Conservation (phyloP, 768 basidiomycete genomes). For the Mycena epipterygia region DNA sequence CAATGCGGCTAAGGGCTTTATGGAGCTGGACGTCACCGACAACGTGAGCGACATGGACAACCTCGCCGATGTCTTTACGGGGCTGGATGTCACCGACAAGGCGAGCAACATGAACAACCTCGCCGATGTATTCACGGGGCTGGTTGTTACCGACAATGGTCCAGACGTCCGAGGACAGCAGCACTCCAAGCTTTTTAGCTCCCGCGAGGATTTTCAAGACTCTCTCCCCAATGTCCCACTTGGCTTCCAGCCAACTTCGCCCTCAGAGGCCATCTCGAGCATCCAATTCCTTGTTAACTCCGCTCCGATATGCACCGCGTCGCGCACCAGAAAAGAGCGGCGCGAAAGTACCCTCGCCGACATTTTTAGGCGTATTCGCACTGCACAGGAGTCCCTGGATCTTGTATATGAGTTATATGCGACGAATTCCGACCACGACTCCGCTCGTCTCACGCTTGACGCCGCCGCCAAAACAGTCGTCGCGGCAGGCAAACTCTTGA, state of each 20-base stretch:
- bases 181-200: slow-evolving; percentile 32
- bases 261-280: slow-evolving; percentile 18
- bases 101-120: slow-evolving; percentile 2
- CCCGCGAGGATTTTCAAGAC: slow-evolving; percentile 20
- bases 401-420: slow-evolving; percentile 13
- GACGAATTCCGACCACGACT: slow-evolving; percentile 23
- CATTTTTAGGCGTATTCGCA: slow-evolving; percentile 21
- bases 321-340: slow-evolving; percentile 26
- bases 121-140: slow-evolving; percentile 14
- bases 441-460: slow-evolving; percentile 20
- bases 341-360: slow-evolving; percentile 20
- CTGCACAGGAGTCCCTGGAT: slow-evolving; percentile 13
- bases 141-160: slow-evolving; percentile 22
- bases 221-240: slow-evolving; percentile 20
- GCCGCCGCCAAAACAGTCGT: slow-evolving; percentile 26
- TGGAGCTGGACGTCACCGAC: slow-evolving; percentile 10
- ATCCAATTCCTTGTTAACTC: slow-evolving; percentile 16
- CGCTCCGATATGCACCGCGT: slow-evolving; percentile 9
- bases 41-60: not conserved
- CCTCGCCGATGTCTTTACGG: slow-evolving; percentile 19
- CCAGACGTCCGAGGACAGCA: slow-evolving; percentile 27
- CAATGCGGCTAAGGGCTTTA: not conserved
- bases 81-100: slow-evolving; percentile 13
- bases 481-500: slow-evolving; percentile 26
- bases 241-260: slow-evolving; percentile 22